Evolutionary conservation across 1,284 basidiomycete genomes (phyloP).

Genomic region (Ustilago loliicola): DNA sequence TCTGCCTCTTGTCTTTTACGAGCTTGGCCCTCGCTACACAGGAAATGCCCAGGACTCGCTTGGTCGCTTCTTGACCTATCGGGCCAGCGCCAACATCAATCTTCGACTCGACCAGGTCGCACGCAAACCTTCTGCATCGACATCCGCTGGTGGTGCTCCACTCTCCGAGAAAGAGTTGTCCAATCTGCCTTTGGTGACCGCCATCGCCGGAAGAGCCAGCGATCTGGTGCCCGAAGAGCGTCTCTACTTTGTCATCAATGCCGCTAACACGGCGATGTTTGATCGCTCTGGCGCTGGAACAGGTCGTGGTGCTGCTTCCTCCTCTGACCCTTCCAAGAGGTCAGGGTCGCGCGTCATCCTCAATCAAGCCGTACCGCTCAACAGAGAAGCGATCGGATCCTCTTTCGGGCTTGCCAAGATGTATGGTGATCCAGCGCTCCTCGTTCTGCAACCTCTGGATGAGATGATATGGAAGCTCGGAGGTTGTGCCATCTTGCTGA

Average conservation of each 20-base stretch:
- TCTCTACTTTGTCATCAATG: slow-evolving; percentile 60
- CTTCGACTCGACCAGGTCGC: slow-evolving; percentile 57
- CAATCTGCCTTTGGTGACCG: slow-evolving; percentile 51
- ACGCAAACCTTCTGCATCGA: slow-evolving; percentile 9
- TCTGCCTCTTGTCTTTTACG: slow-evolving; percentile 56
- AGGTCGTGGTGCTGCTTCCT: neutral
- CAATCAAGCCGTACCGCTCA: slow-evolving; percentile 53
- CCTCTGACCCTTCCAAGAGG: slow-evolving; percentile 25
- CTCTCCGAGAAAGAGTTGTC: slow-evolving; percentile 51
- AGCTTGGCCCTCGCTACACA: slow-evolving; percentile 55
- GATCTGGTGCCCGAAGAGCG: slow-evolving; percentile 51
- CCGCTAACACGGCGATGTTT: slow-evolving; percentile 48
- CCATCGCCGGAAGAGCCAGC: slow-evolving; percentile 50
- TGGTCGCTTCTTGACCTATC: slow-evolving; percentile 63
- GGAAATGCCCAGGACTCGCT: slow-evolving; percentile 64
- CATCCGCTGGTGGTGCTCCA: slow-evolving; percentile 7
- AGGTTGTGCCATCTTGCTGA: slow-evolving; percentile 81
- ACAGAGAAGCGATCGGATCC: slow-evolving; percentile 44
- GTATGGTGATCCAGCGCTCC: slow-evolving; percentile 72
- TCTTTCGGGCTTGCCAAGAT: slow-evolving; percentile 54
- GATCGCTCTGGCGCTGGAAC: slow-evolving; percentile 22
- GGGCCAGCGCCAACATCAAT: slow-evolving; percentile 58
- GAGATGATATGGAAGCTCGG: slow-evolving; percentile 85
- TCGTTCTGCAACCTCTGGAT: slow-evolving; percentile 79
- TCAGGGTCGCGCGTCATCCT: slow-evolving; percentile 48